Evolutionary conservation across 495 filamentous ascomycete species (phyloP), one percentile per base, ranked within the genome.

Genomic region (Clavariopsis aquatica): DNA sequence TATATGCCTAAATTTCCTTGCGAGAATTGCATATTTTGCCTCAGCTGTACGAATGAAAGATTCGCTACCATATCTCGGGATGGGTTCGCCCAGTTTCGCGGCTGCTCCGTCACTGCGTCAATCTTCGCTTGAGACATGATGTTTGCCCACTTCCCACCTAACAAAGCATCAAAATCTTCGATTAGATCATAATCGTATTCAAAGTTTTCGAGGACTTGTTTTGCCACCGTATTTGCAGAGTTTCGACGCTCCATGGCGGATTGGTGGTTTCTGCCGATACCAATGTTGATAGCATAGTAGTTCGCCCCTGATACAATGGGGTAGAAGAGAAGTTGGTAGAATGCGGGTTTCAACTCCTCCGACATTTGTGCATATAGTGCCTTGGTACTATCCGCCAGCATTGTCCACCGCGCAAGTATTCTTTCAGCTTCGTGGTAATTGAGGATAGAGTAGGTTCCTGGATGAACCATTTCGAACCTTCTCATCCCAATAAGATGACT

Each of bases 341-440:
- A 68, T 0, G 65, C 49, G 2, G 54, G 24, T 27, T 63, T 34
- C 7, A 29, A 36, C 4, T 53, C 60, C 2, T 46, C 24, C 0
- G 13, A 45, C 17, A 68, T 34, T 12, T 26, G 12, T 7, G 38
- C 24, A 20, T 68, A 59, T 19, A 64, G 20, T 1, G 59, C 49
- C 24, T 58, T 57, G 15, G 60, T 54, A 28, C 36, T 20, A 22
- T 58, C 49, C 12, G 43, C 43, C 4, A 68, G 47, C 6, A n/a
- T 26, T 31, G 13, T 49, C 60, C 65, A 68, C 45, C 49, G 15
- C 12, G 28, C 52, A 0, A 55, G 28, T 0, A 63, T 26, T 4
- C 41, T 38, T 41, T 68, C 65, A 1, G 60, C 59, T 29, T 68
- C 65, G 55, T 64, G 45, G 46, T 63, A 68, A 36, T 68, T 63